Evolutionary conservation across 2,329 filamentous ascomycete genomes (phyloP), one percentile per base, ranked within the genome.

Genomic region (Epichloe festucae): DNA sequence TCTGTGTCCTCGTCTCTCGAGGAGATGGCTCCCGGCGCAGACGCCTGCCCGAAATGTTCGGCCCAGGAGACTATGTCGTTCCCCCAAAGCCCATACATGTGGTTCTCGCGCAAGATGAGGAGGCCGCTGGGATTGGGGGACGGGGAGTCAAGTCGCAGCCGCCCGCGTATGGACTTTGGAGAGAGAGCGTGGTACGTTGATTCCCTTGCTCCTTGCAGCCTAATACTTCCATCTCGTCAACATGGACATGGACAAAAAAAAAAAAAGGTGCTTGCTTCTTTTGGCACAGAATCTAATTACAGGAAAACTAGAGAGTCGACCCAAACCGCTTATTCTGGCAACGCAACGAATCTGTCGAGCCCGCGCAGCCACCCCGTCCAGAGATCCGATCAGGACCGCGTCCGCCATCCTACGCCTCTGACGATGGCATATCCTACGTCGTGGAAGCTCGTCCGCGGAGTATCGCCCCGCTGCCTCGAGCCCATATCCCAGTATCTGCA

Each of bases 91-190:
- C 89, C 1, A 94, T 95, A 55, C 82, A 77, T 41, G 87, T 95
- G 11, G 78, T 86, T 17, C 74, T 91, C 45, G 81, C 82, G 2
- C 76, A 79, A 41, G 88, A 93, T 61, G 85, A 90, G 60, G 87
- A 89, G 60, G 77, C 79, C 17, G 76, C 71, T 2, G 78, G 76
- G 3, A 65, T 74, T 50, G 74, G 78, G 77, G 77, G 73, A 48
- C 76, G 80, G 53, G 69, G 76, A 0, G 69, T 70, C 42, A 81
- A 82, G 59, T 57, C 75, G 19, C 79, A 82, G 8, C 89, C 90
- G 4, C 89, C 90, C 0, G 88, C 88, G 2, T 95, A 95, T 63
- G 89, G 89, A 0, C 70, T 89, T 1, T 94, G 88, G 87, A 76
- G 88, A 49, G 82, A 84, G 65, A 91, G 85, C 61, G 87, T 93